Percentiles rank a stretch among this genome's conserved stretches.
These are phyloP conservation scores for Aspergillus sp. DNA, from an alignment of 2,329 filamentous ascomycete genomes.

Conservation along the genomic window DNA sequence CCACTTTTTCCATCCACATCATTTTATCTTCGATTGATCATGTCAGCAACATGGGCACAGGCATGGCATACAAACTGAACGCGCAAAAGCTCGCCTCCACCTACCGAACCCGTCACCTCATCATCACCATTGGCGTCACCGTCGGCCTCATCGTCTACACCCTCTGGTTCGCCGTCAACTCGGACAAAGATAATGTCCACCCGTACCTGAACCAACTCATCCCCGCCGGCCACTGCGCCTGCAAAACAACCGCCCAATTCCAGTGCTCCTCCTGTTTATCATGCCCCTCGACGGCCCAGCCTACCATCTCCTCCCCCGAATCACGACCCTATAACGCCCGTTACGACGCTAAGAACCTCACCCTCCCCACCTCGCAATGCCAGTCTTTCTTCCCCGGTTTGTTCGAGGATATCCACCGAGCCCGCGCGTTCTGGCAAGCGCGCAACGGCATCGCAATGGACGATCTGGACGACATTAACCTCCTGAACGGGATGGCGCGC, in stretches of 20 bases:
- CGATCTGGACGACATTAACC: neutral
- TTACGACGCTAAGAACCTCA: slow-evolving; percentile 2
- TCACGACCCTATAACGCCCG: slow-evolving; percentile 1
- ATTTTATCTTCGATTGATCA: too few relatives aligned
- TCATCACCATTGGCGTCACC: too few relatives aligned
- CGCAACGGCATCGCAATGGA: neutral
- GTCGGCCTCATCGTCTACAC: too few relatives aligned
- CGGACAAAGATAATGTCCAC: slow-evolving; percentile 2
- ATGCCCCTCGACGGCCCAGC: neutral
- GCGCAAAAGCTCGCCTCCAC: too few relatives aligned
- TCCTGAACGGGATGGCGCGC: slow-evolving; percentile 2
- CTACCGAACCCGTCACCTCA: too few relatives aligned
- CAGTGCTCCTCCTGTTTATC: slow-evolving; percentile 4
- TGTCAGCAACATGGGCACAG: too few relatives aligned
- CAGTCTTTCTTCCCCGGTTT: slow-evolving; percentile 2
- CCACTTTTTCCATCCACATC: too few relatives aligned
- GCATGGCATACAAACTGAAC: too few relatives aligned
- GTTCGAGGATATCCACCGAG: slow-evolving; percentile 2
- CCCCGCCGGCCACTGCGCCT: slow-evolving; percentile 4
- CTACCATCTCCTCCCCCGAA: neutral
- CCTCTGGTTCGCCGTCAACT: slow-evolving; percentile 3
- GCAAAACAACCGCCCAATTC: slow-evolving; percentile 4
- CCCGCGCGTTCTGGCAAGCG: slow-evolving; percentile 1
- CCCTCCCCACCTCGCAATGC: neutral
- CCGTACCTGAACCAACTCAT: slow-evolving; percentile 4